phyloP scores from a whole-genome alignment of 441 rosid genomes.

The Francoa sonchifolia region DNA sequence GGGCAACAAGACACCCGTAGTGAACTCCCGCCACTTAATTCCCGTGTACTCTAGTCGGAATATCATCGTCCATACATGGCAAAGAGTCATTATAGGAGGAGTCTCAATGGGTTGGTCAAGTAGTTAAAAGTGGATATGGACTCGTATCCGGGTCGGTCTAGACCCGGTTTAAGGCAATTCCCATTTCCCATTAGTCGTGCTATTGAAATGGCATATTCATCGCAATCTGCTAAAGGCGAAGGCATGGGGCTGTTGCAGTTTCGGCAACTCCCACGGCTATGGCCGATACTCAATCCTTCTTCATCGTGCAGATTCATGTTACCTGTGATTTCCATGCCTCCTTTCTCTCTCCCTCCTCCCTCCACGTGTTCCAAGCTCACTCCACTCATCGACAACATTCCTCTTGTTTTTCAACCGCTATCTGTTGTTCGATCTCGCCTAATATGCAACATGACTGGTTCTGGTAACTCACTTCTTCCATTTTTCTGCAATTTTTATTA shows the following conservation, averaged over 20 bases:
- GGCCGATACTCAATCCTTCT: constrained; percentile 10
- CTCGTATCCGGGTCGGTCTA: too few relatives aligned
- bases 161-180: too few relatives aligned
- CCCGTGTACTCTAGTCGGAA: too few relatives aligned
- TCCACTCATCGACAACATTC: not conserved
- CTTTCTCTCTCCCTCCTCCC: not conserved
- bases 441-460: constrained; percentile 13
- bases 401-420: constrained; percentile 1
- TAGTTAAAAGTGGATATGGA: too few relatives aligned
- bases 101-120: too few relatives aligned
- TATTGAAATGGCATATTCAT: too few relatives aligned
- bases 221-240: too few relatives aligned
- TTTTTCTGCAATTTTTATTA: not conserved
- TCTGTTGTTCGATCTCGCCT: constrained; percentile 11
- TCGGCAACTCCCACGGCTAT: constrained; percentile 13
- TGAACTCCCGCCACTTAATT: too few relatives aligned
- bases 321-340: constrained; percentile 21
- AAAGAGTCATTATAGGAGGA: too few relatives aligned
- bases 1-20: too few relatives aligned
- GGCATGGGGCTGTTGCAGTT: constrained; percentile 24
- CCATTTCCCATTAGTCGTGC: too few relatives aligned
- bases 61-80: too few relatives aligned
- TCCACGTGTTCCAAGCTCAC: constrained; percentile 7
- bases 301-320: not conserved
- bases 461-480: constrained; percentile 16